Evolutionary conservation across 2,329 filamentous ascomycete species (phyloP), one percentile per base, ranked within the genome.

Genomic region (Colletotrichum sp.): DNA sequence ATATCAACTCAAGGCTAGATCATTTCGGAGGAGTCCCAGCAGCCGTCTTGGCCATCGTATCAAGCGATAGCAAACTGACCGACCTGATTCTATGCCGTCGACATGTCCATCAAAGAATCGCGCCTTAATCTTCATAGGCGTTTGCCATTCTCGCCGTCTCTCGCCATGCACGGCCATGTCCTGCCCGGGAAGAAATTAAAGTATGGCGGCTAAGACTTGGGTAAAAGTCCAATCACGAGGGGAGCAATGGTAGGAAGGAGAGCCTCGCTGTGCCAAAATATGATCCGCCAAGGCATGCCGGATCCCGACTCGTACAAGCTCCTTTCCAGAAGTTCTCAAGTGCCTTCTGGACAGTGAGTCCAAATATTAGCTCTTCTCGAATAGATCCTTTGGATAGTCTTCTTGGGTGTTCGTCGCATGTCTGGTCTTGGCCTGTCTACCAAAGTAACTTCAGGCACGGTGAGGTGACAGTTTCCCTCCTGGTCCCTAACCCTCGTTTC

Each of bases 371-470:
- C n/a, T 21, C n/a, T 21, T 52, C 43, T 21, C 12, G 43, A 52
- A 52, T 52, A 21, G n/a, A 52, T 52, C n/a, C 43, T 30, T 34
- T 21, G 28, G 18, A 21, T 2, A n/a, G 18, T 30, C 58, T 32
- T 61, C 28, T n/a, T 30, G 60, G 28, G 30, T 24, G 66, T 73
- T 73, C 71, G 64, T 73, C 66, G 57, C 71, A 70, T 63, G 55
- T 73, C 65, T 32, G 18, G 21, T 15, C 36, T 73, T 57, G 32
- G 10, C 30, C 26, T 63, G 30, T 61, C 65, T 63, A 24, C 66
- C 38, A 28, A 32, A 38, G 36, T 52, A 38, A 69, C 30, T 24
- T 32, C 10, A 30, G 26, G 57, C 24, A 26, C 26, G 6, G 30
- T 18, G 21, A 24, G 21, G 21, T 21, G 9, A 55, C 12, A n/a